These are phyloP conservation scores for Kappamyces sp. DNA, from an alignment of 192 early-diverging fungal species.

Conservation along the genomic window DNA sequence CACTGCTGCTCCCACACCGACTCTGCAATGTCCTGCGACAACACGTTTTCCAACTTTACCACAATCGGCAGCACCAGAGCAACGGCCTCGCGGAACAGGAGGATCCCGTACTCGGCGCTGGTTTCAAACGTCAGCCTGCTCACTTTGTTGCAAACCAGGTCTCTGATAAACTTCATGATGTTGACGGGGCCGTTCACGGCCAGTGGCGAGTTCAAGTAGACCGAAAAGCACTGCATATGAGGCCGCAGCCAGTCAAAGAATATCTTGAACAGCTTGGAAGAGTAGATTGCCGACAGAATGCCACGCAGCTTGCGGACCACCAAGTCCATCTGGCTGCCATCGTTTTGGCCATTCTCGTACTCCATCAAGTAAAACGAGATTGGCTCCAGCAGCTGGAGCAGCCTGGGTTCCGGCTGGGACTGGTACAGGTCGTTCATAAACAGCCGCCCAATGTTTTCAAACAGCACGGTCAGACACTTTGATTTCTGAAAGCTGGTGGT, in stretches of 20 bases:
- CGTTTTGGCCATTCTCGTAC: not conserved
- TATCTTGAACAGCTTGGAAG: constrained; percentile 12
- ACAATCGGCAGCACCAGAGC: not conserved
- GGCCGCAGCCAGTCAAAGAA: constrained; percentile 14
- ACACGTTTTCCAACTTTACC: not conserved
- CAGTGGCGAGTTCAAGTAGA: not conserved
- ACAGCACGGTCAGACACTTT: constrained; percentile 11
- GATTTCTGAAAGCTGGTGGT: not conserved
- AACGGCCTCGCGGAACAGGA: constrained; percentile 11
- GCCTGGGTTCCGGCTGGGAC: not conserved
- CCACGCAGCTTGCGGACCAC: constrained; percentile 5
- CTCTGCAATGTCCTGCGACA: not conserved
- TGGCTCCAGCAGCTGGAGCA: constrained; percentile 2
- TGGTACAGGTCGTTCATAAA: constrained; percentile 9
- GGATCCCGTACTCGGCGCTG: constrained; percentile 13
- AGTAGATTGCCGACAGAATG: constrained; percentile 4
- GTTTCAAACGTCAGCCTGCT: constrained; percentile 11
- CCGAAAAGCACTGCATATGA: not conserved
- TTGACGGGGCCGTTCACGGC: not conserved
- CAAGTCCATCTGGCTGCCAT: constrained; percentile 2
- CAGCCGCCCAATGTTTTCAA: constrained; percentile 7
- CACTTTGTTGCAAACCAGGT: constrained; percentile 2
- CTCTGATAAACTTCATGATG: constrained; percentile 10
- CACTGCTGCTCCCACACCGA: not conserved
- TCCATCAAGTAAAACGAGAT: not conserved